phyloP scores from a whole-genome alignment of 73 alveolate genomes.

The Paramecium octaurelia region DNA sequence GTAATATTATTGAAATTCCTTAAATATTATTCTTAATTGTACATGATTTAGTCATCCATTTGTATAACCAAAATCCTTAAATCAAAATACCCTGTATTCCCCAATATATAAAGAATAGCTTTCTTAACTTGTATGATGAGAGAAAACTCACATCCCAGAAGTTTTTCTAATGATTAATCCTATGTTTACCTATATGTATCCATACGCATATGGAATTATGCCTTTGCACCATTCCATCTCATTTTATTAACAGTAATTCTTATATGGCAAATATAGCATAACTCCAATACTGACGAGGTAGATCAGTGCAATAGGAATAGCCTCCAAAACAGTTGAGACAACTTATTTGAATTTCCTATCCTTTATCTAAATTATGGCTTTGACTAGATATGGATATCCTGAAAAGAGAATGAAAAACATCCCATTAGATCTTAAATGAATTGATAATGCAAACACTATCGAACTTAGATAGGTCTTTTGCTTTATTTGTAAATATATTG shows the following conservation, averaged over 20 bases:
- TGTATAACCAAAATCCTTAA: background rate
- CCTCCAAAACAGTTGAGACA: background rate
- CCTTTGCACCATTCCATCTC: background rate
- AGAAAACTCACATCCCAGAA: conserved; percentile 13
- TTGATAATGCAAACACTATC: background rate
- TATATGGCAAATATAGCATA: background rate
- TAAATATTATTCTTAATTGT: background rate
- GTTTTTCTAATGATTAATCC: background rate
- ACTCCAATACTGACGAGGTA: background rate
- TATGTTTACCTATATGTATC: background rate
- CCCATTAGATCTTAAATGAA: background rate
- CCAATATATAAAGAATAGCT: background rate
- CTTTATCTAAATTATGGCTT: background rate
- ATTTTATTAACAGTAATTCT: background rate
- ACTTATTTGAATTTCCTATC: background rate
- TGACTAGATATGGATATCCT: background rate
- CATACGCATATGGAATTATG: background rate
- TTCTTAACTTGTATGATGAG: background rate
- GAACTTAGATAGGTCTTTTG: background rate
- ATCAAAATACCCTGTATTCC: background rate
- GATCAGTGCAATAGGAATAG: background rate
- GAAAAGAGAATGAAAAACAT: background rate
- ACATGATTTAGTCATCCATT: background rate
- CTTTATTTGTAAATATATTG: background rate
- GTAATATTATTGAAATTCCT: background rate